Conservation (phyloP, 768 basidiomycete species). For the Lentinula raphanica region DNA sequence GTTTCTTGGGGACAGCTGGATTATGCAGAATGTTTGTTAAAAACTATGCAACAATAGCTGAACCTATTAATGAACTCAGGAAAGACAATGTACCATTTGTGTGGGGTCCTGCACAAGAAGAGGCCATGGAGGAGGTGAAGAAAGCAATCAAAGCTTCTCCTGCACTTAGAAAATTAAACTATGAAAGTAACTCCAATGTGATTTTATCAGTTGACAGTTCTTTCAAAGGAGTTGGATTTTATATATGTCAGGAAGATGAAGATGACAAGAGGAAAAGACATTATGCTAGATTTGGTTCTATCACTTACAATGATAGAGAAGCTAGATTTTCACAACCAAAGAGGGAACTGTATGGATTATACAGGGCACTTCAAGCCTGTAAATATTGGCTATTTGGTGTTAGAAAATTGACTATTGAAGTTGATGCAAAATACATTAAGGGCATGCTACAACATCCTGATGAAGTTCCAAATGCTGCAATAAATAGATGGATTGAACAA, state of each 20-base stretch:
- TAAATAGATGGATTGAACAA: slow-evolving; percentile 37
- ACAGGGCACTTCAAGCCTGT: slow-evolving; percentile 19
- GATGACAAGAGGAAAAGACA: neutral
- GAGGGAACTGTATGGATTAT: slow-evolving; percentile 33
- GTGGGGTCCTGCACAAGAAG: slow-evolving; percentile 23
- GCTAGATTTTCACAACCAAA: slow-evolving; percentile 32
- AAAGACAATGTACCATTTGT: slow-evolving; percentile 29
- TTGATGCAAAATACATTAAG: slow-evolving; percentile 35
- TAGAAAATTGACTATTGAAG: slow-evolving; percentile 27
- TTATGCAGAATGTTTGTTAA: slow-evolving; percentile 8
- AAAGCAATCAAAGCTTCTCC: slow-evolving; percentile 15
- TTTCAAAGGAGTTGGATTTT: slow-evolving; percentile 16
- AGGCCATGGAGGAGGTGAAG: slow-evolving; percentile 16
- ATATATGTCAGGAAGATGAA: slow-evolving; percentile 18
- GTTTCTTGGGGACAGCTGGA: slow-evolving; percentile 12
- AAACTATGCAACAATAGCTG: slow-evolving; percentile 1
- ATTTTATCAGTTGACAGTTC: slow-evolving; percentile 28
- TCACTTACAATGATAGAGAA: slow-evolving; percentile 26
- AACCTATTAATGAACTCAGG: slow-evolving; percentile 4
- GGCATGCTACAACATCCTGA: slow-evolving; percentile 40
- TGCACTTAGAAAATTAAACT: slow-evolving; percentile 24
- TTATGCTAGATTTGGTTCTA: slow-evolving; percentile 25
- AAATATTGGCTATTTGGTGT: slow-evolving; percentile 19
- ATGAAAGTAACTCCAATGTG: slow-evolving; percentile 17
- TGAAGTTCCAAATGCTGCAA: slow-evolving; percentile 27